Evolutionary conservation across 305 asterid genomes (phyloP).

Genomic region (Fraxinus greggii): DNA sequence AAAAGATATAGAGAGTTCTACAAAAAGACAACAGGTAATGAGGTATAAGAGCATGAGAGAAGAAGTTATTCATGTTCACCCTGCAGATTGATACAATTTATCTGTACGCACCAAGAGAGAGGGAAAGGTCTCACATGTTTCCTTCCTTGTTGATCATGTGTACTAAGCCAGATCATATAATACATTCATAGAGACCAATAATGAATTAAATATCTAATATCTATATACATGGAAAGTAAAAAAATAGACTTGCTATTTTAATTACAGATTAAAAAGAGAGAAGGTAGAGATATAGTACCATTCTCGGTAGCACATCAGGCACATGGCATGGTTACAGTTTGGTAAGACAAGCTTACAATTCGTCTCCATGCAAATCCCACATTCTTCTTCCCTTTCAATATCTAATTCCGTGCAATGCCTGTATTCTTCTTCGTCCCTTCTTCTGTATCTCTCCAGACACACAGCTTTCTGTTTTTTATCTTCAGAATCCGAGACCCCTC

Average conservation of each 20-base stretch:
- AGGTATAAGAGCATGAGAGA: neutral
- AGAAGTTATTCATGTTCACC: neutral
- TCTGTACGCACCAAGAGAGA: neutral
- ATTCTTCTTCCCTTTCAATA: slow-evolving; percentile 88
- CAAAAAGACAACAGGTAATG: neutral
- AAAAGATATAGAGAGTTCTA: neutral
- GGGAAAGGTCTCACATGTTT: neutral
- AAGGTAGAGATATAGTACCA: slow-evolving; percentile 48
- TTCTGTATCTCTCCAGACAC: slow-evolving; percentile 75
- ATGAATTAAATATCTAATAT: neutral
- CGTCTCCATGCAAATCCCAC: slow-evolving; percentile 95
- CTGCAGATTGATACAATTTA: neutral
- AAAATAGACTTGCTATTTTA: neutral
- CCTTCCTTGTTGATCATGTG: neutral
- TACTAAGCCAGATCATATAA: neutral
- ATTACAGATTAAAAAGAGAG: neutral
- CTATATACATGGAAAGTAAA: neutral
- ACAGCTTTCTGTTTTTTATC: slow-evolving; percentile 83
- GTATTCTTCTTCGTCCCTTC: slow-evolving; percentile 69
- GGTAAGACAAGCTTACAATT: slow-evolving; percentile 88
- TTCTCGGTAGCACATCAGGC: slow-evolving; percentile 91
- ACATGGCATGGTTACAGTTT: slow-evolving; percentile 82
- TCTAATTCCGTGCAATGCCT: slow-evolving; percentile 57
- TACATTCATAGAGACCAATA: neutral
- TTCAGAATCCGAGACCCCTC: slow-evolving; percentile 80